Percentiles rank a stretch among this genome's conserved stretches.
phyloP scores from a whole-genome alignment of 1,284 basidiomycete genomes.

The Trichosporon coremiiforme region DNA sequence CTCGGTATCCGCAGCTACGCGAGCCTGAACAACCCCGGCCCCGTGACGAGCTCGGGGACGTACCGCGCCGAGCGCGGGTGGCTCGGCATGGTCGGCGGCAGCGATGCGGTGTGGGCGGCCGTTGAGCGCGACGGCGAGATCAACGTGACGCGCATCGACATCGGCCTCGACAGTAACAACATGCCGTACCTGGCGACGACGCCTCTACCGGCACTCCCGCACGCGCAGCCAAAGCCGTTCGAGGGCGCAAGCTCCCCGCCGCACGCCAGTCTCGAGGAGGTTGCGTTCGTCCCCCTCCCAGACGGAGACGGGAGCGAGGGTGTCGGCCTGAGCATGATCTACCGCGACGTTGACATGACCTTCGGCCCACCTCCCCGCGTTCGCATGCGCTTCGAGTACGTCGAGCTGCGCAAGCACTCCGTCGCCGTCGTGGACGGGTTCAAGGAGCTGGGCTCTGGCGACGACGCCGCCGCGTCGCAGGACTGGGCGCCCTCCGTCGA shows the following conservation, averaged over 20 bases:
- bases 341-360: slow-evolving; percentile 25
- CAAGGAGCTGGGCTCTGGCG: slow-evolving; percentile 25
- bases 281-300: slow-evolving; percentile 27
- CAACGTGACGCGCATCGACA: slow-evolving; percentile 39
- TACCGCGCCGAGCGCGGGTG: slow-evolving; percentile 39
- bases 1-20: slow-evolving; percentile 28
- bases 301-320: slow-evolving; percentile 20
- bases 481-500: slow-evolving; percentile 30
- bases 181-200: slow-evolving; percentile 37
- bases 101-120: slow-evolving; percentile 46
- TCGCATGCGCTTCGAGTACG: slow-evolving; percentile 32
- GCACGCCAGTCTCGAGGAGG: slow-evolving; percentile 25
- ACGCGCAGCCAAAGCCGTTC: slow-evolving; percentile 20
- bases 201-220: slow-evolving; percentile 42
- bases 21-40: slow-evolving; percentile 27
- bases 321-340: slow-evolving; percentile 24
- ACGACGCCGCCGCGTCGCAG: slow-evolving; percentile 19
- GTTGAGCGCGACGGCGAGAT: slow-evolving; percentile 39
- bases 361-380: slow-evolving; percentile 17
- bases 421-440: slow-evolving; percentile 30
- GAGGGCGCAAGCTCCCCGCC: slow-evolving; percentile 1
- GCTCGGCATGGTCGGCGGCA: slow-evolving; percentile 41
- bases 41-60: background rate
- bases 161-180: slow-evolving; percentile 38
- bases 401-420: slow-evolving; percentile 25